These are phyloP conservation scores for Lathyrus aphaca DNA, from an alignment of 306 rosid species.

Conservation along the genomic window DNA sequence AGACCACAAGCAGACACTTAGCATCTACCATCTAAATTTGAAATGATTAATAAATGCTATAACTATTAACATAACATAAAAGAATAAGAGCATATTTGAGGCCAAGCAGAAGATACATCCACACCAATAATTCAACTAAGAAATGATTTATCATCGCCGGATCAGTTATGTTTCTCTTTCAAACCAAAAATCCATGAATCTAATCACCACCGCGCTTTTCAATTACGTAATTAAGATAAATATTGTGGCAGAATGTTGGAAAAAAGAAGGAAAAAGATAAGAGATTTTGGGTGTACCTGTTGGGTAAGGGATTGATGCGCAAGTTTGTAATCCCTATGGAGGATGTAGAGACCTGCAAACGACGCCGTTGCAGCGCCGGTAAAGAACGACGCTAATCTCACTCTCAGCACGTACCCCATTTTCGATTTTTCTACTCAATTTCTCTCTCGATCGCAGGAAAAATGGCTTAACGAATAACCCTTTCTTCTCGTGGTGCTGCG, in stretches of 20 bases:
- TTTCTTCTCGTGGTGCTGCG: background rate
- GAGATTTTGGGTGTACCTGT: slow-evolving; percentile 54
- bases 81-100: background rate
- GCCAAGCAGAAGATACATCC: background rate
- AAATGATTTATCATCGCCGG: background rate
- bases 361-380: slow-evolving; percentile 87
- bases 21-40: too few species aligned
- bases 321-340: slow-evolving; percentile 79
- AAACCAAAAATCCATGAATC: too few species aligned
- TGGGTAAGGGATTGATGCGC: slow-evolving; percentile 69
- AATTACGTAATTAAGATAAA: slow-evolving; percentile 27
- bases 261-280: background rate
- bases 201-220: too few species aligned
- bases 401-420: slow-evolving; percentile 91
- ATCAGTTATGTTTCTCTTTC: too few species aligned
- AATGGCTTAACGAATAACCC: background rate
- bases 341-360: slow-evolving; percentile 70
- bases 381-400: slow-evolving; percentile 85
- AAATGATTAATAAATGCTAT: too few species aligned
- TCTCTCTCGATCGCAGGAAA: background rate
- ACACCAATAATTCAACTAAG: slow-evolving; percentile 1
- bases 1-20: too few species aligned
- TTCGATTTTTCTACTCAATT: background rate
- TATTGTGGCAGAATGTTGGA: background rate
- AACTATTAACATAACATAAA: background rate